Percentiles rank a stretch among this genome's conserved stretches.
Evolutionary conservation across 441 rosid species (phyloP).

Genomic region (Populus hybrid): DNA sequence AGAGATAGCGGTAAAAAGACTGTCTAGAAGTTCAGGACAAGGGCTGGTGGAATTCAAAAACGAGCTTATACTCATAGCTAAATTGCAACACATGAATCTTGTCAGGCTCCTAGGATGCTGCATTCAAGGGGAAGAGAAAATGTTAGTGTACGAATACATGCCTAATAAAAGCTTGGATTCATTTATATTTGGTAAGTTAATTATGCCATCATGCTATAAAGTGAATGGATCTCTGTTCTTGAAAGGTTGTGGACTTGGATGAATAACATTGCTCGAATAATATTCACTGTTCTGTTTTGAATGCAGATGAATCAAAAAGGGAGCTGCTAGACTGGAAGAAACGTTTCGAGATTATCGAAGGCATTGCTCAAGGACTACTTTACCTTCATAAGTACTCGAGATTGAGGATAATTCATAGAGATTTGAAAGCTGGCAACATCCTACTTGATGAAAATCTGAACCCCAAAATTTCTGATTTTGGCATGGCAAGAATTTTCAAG

Average conservation of each 20-base stretch:
- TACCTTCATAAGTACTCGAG: conserved; percentile 63
- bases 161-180: conserved; percentile 47
- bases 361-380: conserved; percentile 52
- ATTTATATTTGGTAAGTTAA: conserved; percentile 32
- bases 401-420: conserved; percentile 59
- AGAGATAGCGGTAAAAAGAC: conserved; percentile 49
- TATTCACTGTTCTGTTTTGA: neutral
- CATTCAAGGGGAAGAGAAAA: conserved; percentile 39
- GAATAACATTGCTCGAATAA: too few relatives aligned
- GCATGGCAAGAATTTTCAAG: conserved; percentile 61
- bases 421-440: conserved; percentile 56
- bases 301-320: neutral
- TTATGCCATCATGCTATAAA: too few relatives aligned
- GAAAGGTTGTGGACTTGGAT: too few relatives aligned
- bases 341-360: conserved; percentile 42
- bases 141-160: conserved; percentile 49
- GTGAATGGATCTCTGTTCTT: neutral
- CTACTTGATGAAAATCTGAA: conserved; percentile 46
- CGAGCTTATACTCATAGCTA: conserved; percentile 46
- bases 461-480: conserved; percentile 64
- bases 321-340: conserved; percentile 34
- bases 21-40: conserved; percentile 50
- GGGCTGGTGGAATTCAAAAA: conserved; percentile 51
- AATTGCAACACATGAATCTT: conserved; percentile 44
- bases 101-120: conserved; percentile 46